Evolutionary conservation across 176 grass and related monocot genomes (phyloP).

Genomic region (Saccharum spontaneum): DNA sequence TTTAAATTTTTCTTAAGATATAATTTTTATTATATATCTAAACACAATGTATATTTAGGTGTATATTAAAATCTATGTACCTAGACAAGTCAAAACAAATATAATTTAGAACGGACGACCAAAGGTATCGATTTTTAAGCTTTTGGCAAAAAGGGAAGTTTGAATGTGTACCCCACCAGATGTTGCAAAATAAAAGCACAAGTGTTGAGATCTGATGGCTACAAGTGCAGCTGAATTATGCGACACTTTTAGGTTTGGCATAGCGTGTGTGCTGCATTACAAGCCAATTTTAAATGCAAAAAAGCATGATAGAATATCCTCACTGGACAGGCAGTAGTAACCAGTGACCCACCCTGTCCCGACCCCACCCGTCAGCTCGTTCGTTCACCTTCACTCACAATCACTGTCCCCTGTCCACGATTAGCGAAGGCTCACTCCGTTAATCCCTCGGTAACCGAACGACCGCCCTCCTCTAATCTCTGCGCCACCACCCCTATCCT

Average conservation of each 20-base stretch:
- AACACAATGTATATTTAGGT: too few relatives aligned
- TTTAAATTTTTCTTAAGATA: too few relatives aligned
- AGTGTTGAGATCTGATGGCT: neutral
- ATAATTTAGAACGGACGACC: too few relatives aligned
- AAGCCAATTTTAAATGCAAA: neutral
- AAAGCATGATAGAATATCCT: neutral
- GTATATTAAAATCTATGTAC: too few relatives aligned
- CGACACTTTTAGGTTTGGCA: neutral
- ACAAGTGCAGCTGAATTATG: neutral
- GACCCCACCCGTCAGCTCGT: slow-evolving; percentile 22
- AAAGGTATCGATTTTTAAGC: too few relatives aligned
- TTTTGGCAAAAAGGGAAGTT: too few relatives aligned
- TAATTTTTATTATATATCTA: too few relatives aligned
- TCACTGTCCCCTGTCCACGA: neutral
- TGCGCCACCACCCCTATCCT: neutral
- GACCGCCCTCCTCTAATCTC: slow-evolving; percentile 18
- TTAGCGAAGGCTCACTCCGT: neutral
- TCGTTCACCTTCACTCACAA: slow-evolving; percentile 13
- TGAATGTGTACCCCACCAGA: too few relatives aligned
- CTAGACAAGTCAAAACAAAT: too few relatives aligned
- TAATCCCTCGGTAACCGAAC: slow-evolving; percentile 8
- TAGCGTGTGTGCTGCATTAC: neutral
- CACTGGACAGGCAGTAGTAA: neutral
- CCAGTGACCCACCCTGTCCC: neutral
- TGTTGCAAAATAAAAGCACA: too few relatives aligned